Base-by-base conservation (phyloP, 2,329 filamentous ascomycete species). In the Zopfia rhizophila region DNA sequence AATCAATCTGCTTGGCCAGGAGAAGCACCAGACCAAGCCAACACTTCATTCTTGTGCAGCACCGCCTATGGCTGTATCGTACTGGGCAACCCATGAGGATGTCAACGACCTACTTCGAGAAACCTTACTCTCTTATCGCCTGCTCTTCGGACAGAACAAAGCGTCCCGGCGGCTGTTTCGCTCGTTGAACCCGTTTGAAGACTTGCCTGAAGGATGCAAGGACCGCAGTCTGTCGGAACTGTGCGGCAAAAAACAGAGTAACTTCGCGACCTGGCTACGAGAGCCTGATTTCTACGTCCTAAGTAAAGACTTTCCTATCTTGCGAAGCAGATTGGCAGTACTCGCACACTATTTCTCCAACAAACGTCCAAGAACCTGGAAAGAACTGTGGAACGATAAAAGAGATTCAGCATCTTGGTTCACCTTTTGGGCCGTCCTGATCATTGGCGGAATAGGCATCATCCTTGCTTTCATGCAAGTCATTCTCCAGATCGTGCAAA, bases 351-450 rank as follows among this genome's bases (percentile, higher is more conserved):
- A 11, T 17, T 18, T 19, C 7, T 32, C 24, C 25, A 33, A 11
- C n/a, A 16, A 14, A 11, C 5, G 19, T 12, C 40, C 40, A 10
- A 11, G 30, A 6, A 29, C 31, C 12, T 18, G 12, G 14, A 28
- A 21, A 30, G 37, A 30, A 7, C 7, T 39, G 7, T 39, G 37
- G 37, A 30, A 28, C 14, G 37, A 39, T 30, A 28, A 30, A 17
- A 39, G 37, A 19, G 24, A n/a, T n/a, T 23, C 27, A 7, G 14
- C 25, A 22, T 12, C 7, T 6, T 38, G 25, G 33, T 39, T 38
- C 16, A 45, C 42, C n/a, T 45, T 45, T 22, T 45, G 42, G 42
- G 33, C 33, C 19, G 42, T 45, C 13, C 13, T 38, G 4, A 32
- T 45, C 19, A 33, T 45, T 19, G 42, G 42, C 3, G 35, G 33